A percentile compares a stretch with the other conserved stretches of the same genome.
phyloP scores from a whole-genome alignment of 768 basidiomycete genomes.

The Leccinum subtestaceum region DNA sequence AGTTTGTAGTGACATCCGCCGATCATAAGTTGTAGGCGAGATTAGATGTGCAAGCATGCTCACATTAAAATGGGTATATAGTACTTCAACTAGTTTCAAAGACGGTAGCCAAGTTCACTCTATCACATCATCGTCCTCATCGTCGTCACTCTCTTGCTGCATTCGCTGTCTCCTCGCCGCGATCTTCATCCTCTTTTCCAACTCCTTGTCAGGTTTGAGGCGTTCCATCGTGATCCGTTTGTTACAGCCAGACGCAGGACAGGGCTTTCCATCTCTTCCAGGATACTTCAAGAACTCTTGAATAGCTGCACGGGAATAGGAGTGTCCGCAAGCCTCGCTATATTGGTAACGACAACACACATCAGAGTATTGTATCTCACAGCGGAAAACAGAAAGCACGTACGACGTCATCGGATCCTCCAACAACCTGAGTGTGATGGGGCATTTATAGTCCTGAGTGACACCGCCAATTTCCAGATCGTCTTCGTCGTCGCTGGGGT shows the following conservation, averaged over 20 bases:
- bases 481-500: conserved; percentile 81
- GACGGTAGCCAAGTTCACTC: conserved; percentile 36
- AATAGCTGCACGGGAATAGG: conserved; percentile 75
- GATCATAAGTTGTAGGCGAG: not conserved
- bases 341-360: not conserved
- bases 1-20: not conserved
- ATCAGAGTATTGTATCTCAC: conserved; percentile 3
- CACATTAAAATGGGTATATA: conserved; percentile 14
- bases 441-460: conserved; percentile 82
- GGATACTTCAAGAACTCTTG: conserved; percentile 51
- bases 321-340: conserved; percentile 74
- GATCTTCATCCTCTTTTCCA: conserved; percentile 63
- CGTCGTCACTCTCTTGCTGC: conserved; percentile 36
- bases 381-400: conserved; percentile 23
- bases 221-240: conserved; percentile 50
- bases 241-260: conserved; percentile 74
- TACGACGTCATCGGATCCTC: conserved; percentile 83
- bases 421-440: conserved; percentile 65
- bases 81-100: not conserved
- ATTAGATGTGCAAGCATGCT: not conserved
- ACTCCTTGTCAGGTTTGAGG: conserved; percentile 51
- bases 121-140: conserved; percentile 51
- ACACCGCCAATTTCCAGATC: conserved; percentile 87
- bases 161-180: conserved; percentile 50
- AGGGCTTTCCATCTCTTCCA: conserved; percentile 40